These are phyloP conservation scores for Coniella vitis DNA, from an alignment of 2,329 filamentous ascomycete genomes.

Conservation along the genomic window DNA sequence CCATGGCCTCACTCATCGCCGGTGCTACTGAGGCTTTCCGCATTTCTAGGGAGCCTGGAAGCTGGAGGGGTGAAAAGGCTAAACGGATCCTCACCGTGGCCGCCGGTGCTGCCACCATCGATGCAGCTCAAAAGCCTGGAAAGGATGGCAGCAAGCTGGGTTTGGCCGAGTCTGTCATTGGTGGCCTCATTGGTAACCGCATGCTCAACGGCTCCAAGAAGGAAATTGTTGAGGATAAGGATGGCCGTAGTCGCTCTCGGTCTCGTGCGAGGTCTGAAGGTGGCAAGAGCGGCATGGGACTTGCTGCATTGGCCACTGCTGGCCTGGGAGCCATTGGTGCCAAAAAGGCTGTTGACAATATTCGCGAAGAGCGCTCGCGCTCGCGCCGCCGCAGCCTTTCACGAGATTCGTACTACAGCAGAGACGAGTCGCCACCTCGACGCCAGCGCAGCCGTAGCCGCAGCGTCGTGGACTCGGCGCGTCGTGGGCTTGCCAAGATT, in stretches of 20 bases:
- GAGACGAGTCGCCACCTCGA: slow-evolving; percentile 33
- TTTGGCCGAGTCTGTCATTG: slow-evolving; percentile 78
- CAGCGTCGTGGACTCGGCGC: slow-evolving; percentile 57
- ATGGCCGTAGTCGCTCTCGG: slow-evolving; percentile 60
- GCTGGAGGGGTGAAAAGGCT: slow-evolving; percentile 86
- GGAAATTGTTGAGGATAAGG: slow-evolving; percentile 55
- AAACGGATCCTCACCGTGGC: slow-evolving; percentile 88
- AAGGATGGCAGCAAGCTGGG: slow-evolving; percentile 78
- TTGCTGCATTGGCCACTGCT: slow-evolving; percentile 58
- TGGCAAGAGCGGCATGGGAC: slow-evolving; percentile 39
- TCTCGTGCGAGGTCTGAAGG: slow-evolving; percentile 63
- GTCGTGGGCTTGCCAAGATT: slow-evolving; percentile 54
- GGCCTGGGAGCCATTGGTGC: slow-evolving; percentile 54
- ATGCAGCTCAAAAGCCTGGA: slow-evolving; percentile 64
- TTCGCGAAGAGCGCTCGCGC: slow-evolving; percentile 33
- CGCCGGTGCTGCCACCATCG: slow-evolving; percentile 76
- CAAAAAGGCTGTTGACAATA: slow-evolving; percentile 48
- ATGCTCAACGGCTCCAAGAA: slow-evolving; percentile 73
- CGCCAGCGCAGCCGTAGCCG: slow-evolving; percentile 51
- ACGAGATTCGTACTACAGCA: slow-evolving; percentile 39
- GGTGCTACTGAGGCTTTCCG: slow-evolving; percentile 90
- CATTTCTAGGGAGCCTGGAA: slow-evolving; percentile 78
- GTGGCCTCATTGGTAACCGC: slow-evolving; percentile 79
- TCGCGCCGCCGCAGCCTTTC: slow-evolving; percentile 40
- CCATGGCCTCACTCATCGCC: slow-evolving; percentile 83